Percentiles rank a stretch among this genome's conserved stretches.
Evolutionary conservation across 2,329 filamentous ascomycete species (phyloP).

Genomic region (Geosmithia putterillii): DNA sequence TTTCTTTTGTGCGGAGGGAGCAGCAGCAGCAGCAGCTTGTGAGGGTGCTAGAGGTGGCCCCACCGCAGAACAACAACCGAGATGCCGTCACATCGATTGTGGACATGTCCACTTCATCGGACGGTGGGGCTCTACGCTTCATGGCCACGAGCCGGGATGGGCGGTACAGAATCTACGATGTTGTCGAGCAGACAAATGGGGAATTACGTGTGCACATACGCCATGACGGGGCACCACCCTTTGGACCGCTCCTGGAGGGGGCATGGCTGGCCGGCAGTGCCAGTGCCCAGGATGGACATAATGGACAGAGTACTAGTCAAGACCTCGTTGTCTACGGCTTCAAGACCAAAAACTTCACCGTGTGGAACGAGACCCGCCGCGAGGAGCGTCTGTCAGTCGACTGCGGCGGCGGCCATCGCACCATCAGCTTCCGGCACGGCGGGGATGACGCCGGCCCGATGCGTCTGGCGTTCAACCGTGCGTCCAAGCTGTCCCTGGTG

Average conservation of each 20-base stretch:
- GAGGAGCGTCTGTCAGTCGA: constrained; percentile 60
- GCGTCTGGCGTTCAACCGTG: constrained; percentile 64
- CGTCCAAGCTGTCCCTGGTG: constrained; percentile 38
- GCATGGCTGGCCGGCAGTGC: constrained; percentile 41
- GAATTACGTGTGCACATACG: constrained; percentile 30
- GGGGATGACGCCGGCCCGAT: constrained; percentile 17
- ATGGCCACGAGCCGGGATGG: constrained; percentile 69
- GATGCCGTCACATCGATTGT: constrained; percentile 61
- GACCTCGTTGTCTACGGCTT: constrained; percentile 72
- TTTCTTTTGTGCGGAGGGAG: constrained; percentile 20
- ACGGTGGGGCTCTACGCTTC: constrained; percentile 21
- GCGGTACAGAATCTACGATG: constrained; percentile 52
- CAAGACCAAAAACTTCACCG: constrained; percentile 62
- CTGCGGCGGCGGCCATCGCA: constrained; percentile 76
- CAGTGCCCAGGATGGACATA: constrained; percentile 10
- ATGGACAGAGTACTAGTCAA: not conserved
- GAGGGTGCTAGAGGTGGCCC: constrained; percentile 19
- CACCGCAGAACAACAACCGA: constrained; percentile 27
- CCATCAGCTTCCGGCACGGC: constrained; percentile 42
- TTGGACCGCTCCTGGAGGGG: constrained; percentile 67
- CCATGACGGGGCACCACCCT: constrained; percentile 57
- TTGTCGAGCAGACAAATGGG: constrained; percentile 7
- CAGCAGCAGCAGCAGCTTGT: constrained; percentile 9
- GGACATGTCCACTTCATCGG: constrained; percentile 23
- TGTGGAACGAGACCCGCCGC: constrained; percentile 65